A percentile compares a stretch with the other conserved stretches of the same genome.
Evolutionary conservation across 2,329 filamentous ascomycete genomes (phyloP).

Genomic region (Talaromyces amestolkiae): DNA sequence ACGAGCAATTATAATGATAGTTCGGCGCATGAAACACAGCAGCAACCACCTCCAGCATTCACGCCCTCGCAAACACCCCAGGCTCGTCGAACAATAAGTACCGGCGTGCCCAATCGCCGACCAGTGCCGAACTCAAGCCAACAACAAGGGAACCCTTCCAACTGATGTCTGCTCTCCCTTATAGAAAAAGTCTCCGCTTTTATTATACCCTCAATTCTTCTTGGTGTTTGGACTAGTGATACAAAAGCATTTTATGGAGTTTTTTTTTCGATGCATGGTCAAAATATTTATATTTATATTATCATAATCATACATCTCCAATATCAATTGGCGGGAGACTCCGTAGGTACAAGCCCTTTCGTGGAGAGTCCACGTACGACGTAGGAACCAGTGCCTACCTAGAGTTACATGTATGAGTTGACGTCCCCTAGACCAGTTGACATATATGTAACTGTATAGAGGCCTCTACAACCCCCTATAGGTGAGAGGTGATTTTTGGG

Average conservation of each 20-base stretch:
- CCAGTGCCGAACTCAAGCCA: constrained; percentile 31
- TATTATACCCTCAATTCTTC: background rate
- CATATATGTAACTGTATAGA: no score
- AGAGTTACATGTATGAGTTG: no score
- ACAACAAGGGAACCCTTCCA: constrained; percentile 3
- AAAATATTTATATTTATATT: background rate
- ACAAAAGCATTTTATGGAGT: constrained; percentile 12
- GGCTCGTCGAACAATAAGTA: constrained; percentile 32
- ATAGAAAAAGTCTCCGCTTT: background rate
- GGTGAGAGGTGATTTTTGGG: no score
- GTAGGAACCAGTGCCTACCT: no score
- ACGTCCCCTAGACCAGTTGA: no score
- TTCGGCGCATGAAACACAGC: constrained; percentile 26
- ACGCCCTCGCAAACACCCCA: constrained; percentile 26
- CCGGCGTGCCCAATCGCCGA: constrained; percentile 39
- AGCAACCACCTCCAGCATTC: constrained; percentile 28
- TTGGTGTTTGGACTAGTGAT: background rate
- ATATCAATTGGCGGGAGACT: no score
- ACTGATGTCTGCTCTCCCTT: background rate
- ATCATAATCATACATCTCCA: no score
- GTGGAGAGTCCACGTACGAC: no score
- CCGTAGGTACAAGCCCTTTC: no score
- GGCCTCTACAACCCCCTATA: no score
- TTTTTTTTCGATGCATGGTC: background rate
- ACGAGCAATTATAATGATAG: background rate